Percentiles rank a stretch among this genome's conserved stretches.
Conservation (phyloP, 805 yeast genomes). For the Wickerhamomyces rabaulensis region DNA sequence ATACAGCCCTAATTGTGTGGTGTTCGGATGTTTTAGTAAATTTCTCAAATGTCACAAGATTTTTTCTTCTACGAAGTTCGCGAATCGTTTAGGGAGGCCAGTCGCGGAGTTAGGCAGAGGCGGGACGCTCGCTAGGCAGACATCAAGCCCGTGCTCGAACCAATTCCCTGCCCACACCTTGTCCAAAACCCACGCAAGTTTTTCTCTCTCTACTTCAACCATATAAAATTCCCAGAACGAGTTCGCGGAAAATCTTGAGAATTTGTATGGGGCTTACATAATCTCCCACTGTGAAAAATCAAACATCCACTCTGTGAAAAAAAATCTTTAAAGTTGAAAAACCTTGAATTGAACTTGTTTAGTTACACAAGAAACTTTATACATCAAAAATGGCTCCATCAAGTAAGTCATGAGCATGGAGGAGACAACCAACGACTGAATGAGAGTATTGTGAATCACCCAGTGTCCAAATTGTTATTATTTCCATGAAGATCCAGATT, state of each 20-base stretch:
- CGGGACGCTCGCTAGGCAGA: neutral
- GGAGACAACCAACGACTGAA: neutral
- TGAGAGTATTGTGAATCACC: neutral
- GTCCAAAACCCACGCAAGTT: neutral
- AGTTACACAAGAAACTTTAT: conserved; percentile 2
- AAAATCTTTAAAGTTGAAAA: conserved; percentile 2
- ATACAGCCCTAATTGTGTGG: neutral
- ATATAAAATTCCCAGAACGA: neutral
- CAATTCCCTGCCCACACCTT: neutral
- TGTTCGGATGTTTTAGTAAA: neutral
- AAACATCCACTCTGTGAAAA: neutral
- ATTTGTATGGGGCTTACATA: conserved; percentile 1
- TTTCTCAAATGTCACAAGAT: neutral
- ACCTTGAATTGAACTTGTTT: neutral
- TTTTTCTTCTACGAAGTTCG: neutral
- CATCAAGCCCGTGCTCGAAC: neutral
- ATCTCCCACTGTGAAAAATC: neutral
- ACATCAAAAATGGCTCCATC: conserved; percentile 41
- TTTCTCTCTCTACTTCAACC: neutral
- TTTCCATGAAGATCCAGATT: neutral
- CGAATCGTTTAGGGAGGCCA: neutral
- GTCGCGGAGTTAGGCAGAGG: neutral
- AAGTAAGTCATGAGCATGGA: conserved; percentile 28
- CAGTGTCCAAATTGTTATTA: neutral
- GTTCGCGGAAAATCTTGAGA: neutral